Evolutionary conservation across 345 rosid genomes (phyloP), one percentile per base, ranked within the genome.

Genomic region (Lepidium sativum): DNA sequence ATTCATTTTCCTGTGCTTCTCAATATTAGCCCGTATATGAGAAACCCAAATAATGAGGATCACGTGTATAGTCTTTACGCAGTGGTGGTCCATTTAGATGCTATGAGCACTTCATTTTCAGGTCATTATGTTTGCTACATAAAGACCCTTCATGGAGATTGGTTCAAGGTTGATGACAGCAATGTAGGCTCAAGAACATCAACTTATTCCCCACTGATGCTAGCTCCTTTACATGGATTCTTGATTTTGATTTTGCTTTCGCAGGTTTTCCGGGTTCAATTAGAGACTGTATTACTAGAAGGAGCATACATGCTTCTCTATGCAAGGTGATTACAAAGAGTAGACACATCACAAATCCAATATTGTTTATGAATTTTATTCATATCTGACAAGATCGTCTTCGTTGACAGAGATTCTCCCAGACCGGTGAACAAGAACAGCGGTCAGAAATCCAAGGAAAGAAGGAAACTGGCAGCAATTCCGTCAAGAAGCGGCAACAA

Each of bases 61-160:
- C 70, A 85, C 1, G 39, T 75, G 34, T 92, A 89, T 73, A 82
- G 80, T 79, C 98, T 92, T 52, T 92, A 89, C 27, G 95, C 89
- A 40, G 97, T 85, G 59, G 86, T 87, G 20, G 98, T 89, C 54
- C 98, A 92, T 71, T 75, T 85, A 78, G 95, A 89, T 78, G 81
- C 80, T 39, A 80, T 78, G 88, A 78, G 69, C 77, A 74, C 85
- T 27, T 75, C 92, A n/a, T 80, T 81, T 79, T 80, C 92, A 3
- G 97, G 96, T n/a, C 98, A 92, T 68, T 89, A 92, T 34, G 85
- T 92, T 44, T 89, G 95, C 75, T 92, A 89, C 64, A 82, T 92
- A 35, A 92, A 87, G 74, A 77, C 81, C 68, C 64, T 73, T 47
- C 65, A 34, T 17, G 87, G 85, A 58, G 71, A 77, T 54, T 89